Conservation (phyloP, 2,329 filamentous ascomycete genomes). For the Penicillium expansum region DNA sequence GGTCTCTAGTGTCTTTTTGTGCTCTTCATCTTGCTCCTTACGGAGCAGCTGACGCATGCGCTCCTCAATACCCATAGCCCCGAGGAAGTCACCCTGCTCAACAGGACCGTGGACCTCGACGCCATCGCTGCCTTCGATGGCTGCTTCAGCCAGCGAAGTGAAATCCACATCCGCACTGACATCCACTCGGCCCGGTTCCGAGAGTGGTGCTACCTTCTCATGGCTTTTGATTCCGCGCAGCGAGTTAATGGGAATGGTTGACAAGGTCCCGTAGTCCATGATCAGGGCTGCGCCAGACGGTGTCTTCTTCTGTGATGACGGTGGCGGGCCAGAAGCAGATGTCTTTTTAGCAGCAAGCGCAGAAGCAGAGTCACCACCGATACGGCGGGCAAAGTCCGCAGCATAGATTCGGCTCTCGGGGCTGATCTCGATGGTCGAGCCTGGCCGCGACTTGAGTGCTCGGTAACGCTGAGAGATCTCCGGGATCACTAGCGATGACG, state of each 20-base stretch:
- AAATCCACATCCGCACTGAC: conserved; percentile 95
- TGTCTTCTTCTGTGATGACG: conserved; percentile 52
- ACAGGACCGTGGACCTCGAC: conserved; percentile 93
- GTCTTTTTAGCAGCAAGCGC: conserved; percentile 33
- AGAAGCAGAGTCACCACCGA: conserved; percentile 62
- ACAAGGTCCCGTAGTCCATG: conserved; percentile 83
- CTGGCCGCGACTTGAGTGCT: conserved; percentile 63
- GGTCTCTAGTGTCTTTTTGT: conserved; percentile 62
- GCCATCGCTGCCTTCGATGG: conserved; percentile 68
- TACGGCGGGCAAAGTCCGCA: conserved; percentile 76
- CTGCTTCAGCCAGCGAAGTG: conserved; percentile 76
- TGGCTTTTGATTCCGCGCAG: conserved; percentile 84
- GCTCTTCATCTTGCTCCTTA: conserved; percentile 49
- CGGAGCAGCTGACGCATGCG: conserved; percentile 67
- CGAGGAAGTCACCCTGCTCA: conserved; percentile 76
- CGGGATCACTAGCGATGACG: conserved; percentile 81
- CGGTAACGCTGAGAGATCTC: conserved; percentile 77
- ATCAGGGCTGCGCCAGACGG: conserved; percentile 88
- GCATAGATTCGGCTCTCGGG: conserved; percentile 81
- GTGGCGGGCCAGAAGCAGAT: conserved; percentile 11
- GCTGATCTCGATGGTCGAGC: conserved; percentile 81
- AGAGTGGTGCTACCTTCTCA: conserved; percentile 72
- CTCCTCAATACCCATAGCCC: conserved; percentile 77
- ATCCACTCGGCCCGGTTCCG: conserved; percentile 77
- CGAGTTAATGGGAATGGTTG: conserved; percentile 80